These are phyloP conservation scores for Albatrellus sp. DNA, from an alignment of 1,284 basidiomycete genomes.

Conservation along the genomic window DNA sequence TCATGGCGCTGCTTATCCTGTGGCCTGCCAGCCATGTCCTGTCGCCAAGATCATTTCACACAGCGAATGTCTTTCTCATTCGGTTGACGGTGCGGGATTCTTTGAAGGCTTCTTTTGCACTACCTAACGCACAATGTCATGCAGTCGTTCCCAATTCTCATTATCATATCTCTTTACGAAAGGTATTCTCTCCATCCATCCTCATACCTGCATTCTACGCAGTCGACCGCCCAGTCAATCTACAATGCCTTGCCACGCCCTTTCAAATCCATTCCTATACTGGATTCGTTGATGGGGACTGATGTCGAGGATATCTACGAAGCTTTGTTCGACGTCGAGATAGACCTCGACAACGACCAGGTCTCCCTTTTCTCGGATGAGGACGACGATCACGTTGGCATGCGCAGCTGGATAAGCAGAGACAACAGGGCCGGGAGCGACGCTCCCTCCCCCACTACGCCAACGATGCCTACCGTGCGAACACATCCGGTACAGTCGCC, in stretches of 20 bases:
- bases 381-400: constrained; percentile 17
- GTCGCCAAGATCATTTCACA: constrained; percentile 64
- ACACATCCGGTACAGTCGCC: constrained; percentile 1
- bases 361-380: constrained; percentile 26
- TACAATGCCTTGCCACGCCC: constrained; percentile 56
- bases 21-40: constrained; percentile 66
- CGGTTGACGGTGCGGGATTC: constrained; percentile 44
- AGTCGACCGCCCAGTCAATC: constrained; percentile 37
- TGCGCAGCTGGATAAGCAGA: constrained; percentile 16
- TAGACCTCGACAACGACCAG: constrained; percentile 26
- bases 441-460: constrained; percentile 10
- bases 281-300: constrained; percentile 62
- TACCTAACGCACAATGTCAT: not conserved
- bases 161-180: constrained; percentile 74
- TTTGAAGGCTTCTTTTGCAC: no score
- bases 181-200: constrained; percentile 45
- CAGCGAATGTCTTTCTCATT: constrained; percentile 74
- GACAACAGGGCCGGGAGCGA: constrained; percentile 10
- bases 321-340: constrained; percentile 65
- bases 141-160: constrained; percentile 67
- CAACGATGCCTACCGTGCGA: constrained; percentile 1
- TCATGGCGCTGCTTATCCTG: constrained; percentile 66
- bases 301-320: constrained; percentile 54
- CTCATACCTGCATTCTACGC: constrained; percentile 35
- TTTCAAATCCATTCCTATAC: constrained; percentile 57